These are phyloP conservation scores for Globisporangium echinulatum DNA, from an alignment of 352 stramenopile species.

Conservation along the genomic window DNA sequence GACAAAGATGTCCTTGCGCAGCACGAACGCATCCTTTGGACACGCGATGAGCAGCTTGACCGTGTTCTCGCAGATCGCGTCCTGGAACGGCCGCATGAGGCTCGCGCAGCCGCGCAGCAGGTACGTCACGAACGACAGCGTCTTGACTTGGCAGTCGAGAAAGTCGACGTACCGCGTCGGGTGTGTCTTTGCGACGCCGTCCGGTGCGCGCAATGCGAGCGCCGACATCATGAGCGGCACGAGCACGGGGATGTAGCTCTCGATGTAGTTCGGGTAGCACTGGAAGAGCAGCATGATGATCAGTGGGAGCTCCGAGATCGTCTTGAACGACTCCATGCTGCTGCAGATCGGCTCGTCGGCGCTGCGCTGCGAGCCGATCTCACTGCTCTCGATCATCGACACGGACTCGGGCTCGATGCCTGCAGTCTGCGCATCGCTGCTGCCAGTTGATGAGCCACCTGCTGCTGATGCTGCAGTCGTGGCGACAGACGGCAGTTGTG, in stretches of 20 bases:
- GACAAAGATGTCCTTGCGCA: slow-evolving; percentile 96
- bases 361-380: slow-evolving; percentile 12
- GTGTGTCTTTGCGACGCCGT: slow-evolving; percentile 48
- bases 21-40: slow-evolving; percentile 91
- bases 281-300: slow-evolving; percentile 99
- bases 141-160: slow-evolving; percentile 96
- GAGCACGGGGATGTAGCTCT: slow-evolving; percentile 92
- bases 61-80: slow-evolving; percentile 91
- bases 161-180: slow-evolving; percentile 84
- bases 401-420: slow-evolving; percentile 10
- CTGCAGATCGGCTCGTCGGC: slow-evolving; percentile 58
- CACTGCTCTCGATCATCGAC: slow-evolving; percentile 7
- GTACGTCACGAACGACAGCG: slow-evolving; percentile 97
- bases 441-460: not conserved
- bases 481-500: not conserved
- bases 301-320: slow-evolving; percentile 95
- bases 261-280: slow-evolving; percentile 95
- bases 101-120: slow-evolving; percentile 89
- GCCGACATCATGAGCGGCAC: slow-evolving; percentile 97
- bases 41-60: slow-evolving; percentile 94
- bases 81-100: slow-evolving; percentile 94
- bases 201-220: slow-evolving; percentile 80
- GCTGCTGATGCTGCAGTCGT: not conserved
- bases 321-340: slow-evolving; percentile 91
- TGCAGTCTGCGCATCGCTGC: not conserved